Conservation (phyloP, 192 early-diverging fungal genomes). For the Kappamyces sp. region DNA sequence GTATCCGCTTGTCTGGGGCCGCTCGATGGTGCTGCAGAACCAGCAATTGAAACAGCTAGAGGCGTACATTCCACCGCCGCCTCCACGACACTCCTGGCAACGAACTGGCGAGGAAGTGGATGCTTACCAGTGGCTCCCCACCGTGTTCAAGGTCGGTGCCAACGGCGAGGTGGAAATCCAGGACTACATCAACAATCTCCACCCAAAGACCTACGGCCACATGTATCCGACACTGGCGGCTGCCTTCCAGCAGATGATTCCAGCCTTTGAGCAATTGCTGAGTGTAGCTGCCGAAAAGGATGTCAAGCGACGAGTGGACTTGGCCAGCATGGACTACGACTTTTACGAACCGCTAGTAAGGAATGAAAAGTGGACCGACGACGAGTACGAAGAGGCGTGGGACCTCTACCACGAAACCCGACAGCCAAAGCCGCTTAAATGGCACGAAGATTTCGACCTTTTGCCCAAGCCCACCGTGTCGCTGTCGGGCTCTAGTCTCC, state of each 20-base stretch:
- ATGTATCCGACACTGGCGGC: slow-evolving; percentile 47
- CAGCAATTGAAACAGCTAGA: not conserved
- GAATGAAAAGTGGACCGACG: slow-evolving; percentile 27
- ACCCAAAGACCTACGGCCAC: slow-evolving; percentile 40
- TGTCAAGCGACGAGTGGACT: not conserved
- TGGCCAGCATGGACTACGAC: not conserved
- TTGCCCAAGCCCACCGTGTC: slow-evolving; percentile 13
- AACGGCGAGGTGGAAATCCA: slow-evolving; percentile 40
- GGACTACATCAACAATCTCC: slow-evolving; percentile 75
- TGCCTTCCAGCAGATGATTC: slow-evolving; percentile 52
- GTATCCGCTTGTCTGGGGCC: slow-evolving; percentile 29
- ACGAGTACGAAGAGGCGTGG: slow-evolving; percentile 15
- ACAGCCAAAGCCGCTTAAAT: not conserved
- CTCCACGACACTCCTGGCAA: slow-evolving; percentile 8
- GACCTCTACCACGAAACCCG: not conserved
- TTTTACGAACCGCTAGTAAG: slow-evolving; percentile 9
- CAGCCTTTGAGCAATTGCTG: slow-evolving; percentile 51
- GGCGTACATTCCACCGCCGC: not conserved
- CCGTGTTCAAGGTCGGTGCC: slow-evolving; percentile 49
- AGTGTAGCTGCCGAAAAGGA: not conserved
- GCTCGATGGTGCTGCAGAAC: slow-evolving; percentile 2
- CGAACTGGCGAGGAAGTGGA: not conserved
- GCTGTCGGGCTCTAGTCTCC: slow-evolving; percentile 35
- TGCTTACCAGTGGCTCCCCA: slow-evolving; percentile 60
- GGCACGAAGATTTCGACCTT: not conserved